Conservation (phyloP, 2,329 filamentous ascomycete species). For the Colletotrichum siamense region DNA sequence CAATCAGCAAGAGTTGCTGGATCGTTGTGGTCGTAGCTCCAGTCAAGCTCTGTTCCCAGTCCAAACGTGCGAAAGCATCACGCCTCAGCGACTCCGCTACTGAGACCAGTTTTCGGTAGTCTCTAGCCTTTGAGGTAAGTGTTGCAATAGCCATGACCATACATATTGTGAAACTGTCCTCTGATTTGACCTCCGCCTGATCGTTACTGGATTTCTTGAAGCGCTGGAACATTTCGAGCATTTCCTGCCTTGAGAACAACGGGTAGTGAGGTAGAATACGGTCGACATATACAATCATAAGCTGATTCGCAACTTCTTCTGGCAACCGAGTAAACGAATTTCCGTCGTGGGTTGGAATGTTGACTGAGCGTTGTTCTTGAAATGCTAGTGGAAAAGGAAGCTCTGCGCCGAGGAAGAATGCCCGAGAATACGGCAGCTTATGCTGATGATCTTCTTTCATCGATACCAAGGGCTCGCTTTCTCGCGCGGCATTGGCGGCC, state of each 20-base stretch:
- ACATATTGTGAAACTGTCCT: not conserved
- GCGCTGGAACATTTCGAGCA: not conserved
- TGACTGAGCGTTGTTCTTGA: not conserved
- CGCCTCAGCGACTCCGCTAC: not conserved
- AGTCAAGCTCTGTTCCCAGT: not conserved
- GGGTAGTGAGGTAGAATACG: not conserved
- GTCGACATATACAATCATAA: not conserved
- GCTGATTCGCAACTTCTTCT: not conserved
- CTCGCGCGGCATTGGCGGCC: not conserved
- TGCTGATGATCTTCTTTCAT: not conserved
- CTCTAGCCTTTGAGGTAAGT: not conserved
- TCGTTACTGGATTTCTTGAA: not conserved
- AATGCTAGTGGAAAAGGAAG: not conserved
- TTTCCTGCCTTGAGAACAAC: not conserved
- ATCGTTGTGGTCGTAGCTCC: not conserved
- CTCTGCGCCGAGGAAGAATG: not conserved
- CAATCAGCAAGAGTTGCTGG: not conserved
- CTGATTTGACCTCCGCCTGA: not conserved
- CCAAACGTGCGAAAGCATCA: not conserved
- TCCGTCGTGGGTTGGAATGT: not conserved
- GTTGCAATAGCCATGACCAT: not conserved
- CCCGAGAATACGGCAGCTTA: not conserved
- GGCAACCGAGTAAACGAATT: not conserved
- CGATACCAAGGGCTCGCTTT: not conserved
- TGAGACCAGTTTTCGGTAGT: not conserved